These are phyloP conservation scores for Fusarium sp. DNA, from an alignment of 2,329 filamentous ascomycete species.

Conservation along the genomic window DNA sequence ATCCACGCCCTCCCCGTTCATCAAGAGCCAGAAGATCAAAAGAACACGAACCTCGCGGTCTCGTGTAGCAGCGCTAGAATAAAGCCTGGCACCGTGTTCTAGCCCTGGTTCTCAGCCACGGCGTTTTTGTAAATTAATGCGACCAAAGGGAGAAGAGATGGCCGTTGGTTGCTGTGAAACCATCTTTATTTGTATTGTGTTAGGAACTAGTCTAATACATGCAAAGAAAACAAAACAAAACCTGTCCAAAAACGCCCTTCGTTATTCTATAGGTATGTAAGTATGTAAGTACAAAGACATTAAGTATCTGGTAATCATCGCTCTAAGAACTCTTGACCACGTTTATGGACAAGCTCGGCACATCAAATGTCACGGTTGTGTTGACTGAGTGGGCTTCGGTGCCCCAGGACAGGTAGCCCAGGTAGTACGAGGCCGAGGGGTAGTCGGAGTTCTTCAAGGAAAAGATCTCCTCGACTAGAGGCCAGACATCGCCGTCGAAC, in stretches of 20 bases:
- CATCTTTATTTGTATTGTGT: too few relatives aligned
- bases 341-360: constrained; percentile 53
- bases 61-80: neutral
- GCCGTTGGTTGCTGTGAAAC: constrained; percentile 7
- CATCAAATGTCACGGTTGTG: constrained; percentile 61
- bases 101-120: constrained; percentile 10
- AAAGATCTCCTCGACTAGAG: constrained; percentile 57
- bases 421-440: constrained; percentile 56
- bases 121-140: constrained; percentile 15
- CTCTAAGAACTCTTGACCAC: constrained; percentile 38
- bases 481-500: constrained; percentile 60
- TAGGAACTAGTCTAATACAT: too few relatives aligned
- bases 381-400: constrained; percentile 60
- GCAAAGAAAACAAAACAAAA: constrained; percentile 17
- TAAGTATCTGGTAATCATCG: neutral
- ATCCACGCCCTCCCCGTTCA: constrained; percentile 14
- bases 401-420: constrained; percentile 64
- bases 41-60: constrained; percentile 20
- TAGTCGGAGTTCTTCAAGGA: constrained; percentile 48
- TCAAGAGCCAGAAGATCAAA: neutral
- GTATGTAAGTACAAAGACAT: constrained; percentile 16
- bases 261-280: constrained; percentile 40
- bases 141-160: constrained; percentile 7
- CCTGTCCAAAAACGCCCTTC: constrained; percentile 15
- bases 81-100: constrained; percentile 11